These are phyloP conservation scores for Zygosaccharomyces pseudorouxii DNA, from an alignment of 805 yeast genomes.

Conservation along the genomic window DNA sequence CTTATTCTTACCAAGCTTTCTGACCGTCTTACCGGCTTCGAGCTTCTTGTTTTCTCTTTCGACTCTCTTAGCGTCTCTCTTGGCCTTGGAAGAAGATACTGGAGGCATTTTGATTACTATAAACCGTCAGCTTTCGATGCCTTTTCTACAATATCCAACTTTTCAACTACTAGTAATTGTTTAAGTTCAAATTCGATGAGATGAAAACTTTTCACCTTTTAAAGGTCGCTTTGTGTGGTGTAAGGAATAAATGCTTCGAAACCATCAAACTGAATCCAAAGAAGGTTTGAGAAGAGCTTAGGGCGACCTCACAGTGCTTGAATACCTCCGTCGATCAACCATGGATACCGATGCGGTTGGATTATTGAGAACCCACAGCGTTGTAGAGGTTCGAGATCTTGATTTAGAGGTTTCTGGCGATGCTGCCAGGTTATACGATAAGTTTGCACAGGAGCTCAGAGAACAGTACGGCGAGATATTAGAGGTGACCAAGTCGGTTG, in stretches of 20 bases:
- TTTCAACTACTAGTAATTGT: background rate
- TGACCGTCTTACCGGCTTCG: slow-evolving; percentile 60
- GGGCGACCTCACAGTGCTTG: background rate
- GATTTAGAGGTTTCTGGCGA: slow-evolving; percentile 17
- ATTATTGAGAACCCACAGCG: slow-evolving; percentile 13
- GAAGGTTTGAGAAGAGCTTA: background rate
- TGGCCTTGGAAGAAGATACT: slow-evolving; percentile 91
- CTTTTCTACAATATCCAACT: background rate
- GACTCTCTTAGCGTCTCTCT: slow-evolving; percentile 93
- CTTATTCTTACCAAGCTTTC: slow-evolving; percentile 53
- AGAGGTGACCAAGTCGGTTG: slow-evolving; percentile 24
- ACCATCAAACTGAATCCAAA: background rate
- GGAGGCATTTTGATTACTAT: slow-evolving; percentile 33
- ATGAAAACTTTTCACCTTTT: slow-evolving; percentile 15
- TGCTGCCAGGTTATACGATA: slow-evolving; percentile 14
- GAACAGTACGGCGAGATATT: slow-evolving; percentile 26
- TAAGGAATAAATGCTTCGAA: slow-evolving; percentile 7
- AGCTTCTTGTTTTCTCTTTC: slow-evolving; percentile 97
- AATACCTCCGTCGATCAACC: background rate
- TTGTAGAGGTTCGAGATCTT: slow-evolving; percentile 18
- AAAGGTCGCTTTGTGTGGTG: slow-evolving; percentile 10
- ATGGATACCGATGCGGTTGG: slow-evolving; percentile 10
- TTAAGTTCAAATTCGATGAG: slow-evolving; percentile 10
- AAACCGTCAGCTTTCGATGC: background rate
- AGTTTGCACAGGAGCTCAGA: slow-evolving; percentile 21